Evolutionary conservation across 257 asterid genomes (phyloP).

Genomic region (Gynochthodes officinalis): DNA sequence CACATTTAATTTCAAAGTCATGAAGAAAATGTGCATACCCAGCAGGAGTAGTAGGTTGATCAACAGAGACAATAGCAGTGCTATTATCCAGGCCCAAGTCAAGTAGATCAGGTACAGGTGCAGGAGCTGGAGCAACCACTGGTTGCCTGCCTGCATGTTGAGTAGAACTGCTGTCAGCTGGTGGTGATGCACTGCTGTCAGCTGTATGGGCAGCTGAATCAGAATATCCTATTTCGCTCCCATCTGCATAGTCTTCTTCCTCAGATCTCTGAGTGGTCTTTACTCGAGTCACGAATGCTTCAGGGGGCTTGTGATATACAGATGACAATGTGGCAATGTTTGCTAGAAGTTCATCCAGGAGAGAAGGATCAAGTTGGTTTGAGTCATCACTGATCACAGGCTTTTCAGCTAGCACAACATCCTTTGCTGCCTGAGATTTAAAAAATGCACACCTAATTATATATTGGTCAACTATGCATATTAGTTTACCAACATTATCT

Average conservation of each 20-base stretch:
- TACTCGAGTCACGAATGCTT: slow-evolving; percentile 90
- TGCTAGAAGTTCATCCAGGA: slow-evolving; percentile 93
- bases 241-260: slow-evolving; percentile 94
- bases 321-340: slow-evolving; percentile 97
- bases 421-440: slow-evolving; percentile 90
- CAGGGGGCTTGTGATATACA: slow-evolving; percentile 97
- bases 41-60: slow-evolving; percentile 54
- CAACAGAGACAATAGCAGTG: slow-evolving; percentile 66
- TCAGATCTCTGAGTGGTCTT: slow-evolving; percentile 80
- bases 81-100: slow-evolving; percentile 85
- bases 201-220: slow-evolving; percentile 68
- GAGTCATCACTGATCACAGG: slow-evolving; percentile 98
- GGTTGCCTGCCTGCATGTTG: slow-evolving; percentile 53
- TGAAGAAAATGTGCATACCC: slow-evolving; percentile 41
- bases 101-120: slow-evolving; percentile 85
- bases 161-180: slow-evolving; percentile 51
- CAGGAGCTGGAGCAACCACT: slow-evolving; percentile 42
- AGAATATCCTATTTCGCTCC: slow-evolving; percentile 65
- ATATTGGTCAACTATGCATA: background rate
- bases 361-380: slow-evolving; percentile 87
- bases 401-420: slow-evolving; percentile 97
- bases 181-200: slow-evolving; percentile 57
- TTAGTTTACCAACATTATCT: background rate
- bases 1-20: background rate
- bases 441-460: background rate